phyloP scores from a whole-genome alignment of 2,329 filamentous ascomycete species.

The Microsporum audouinii region DNA sequence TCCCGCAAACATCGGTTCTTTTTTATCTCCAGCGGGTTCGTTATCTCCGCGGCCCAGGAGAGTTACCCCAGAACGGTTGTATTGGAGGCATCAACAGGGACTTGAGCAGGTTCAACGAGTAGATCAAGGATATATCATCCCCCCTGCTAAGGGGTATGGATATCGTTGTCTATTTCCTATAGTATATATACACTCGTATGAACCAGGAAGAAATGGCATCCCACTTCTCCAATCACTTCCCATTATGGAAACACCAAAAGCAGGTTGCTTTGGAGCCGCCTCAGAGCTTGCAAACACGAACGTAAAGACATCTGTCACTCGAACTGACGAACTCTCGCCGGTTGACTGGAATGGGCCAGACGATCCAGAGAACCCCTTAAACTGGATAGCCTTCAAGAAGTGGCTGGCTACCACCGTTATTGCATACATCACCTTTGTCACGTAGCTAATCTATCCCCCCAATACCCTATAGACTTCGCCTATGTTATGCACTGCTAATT shows the following conservation, averaged over 20 bases:
- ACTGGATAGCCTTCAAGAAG: constrained; percentile 44
- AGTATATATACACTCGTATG: too few relatives aligned
- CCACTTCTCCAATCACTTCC: not conserved
- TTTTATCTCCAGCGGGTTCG: too few relatives aligned
- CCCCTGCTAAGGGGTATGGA: too few relatives aligned
- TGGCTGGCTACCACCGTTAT: constrained; percentile 26
- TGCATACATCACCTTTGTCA: constrained; percentile 39
- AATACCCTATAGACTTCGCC: not conserved
- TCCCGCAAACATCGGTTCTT: too few relatives aligned
- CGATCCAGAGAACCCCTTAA: constrained; percentile 49
- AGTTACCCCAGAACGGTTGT: too few relatives aligned
- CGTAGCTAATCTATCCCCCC: constrained; percentile 25
- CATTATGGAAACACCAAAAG: not conserved
- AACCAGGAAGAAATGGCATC: too few relatives aligned
- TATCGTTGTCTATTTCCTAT: too few relatives aligned
- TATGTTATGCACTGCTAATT: constrained; percentile 6
- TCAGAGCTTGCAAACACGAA: not conserved
- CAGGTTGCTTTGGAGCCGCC: not conserved
- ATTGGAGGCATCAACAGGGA: too few relatives aligned
- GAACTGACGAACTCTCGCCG: constrained; percentile 16
- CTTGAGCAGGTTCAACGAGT: too few relatives aligned
- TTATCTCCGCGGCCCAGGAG: too few relatives aligned
- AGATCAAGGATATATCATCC: too few relatives aligned
- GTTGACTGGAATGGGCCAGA: constrained; percentile 50
- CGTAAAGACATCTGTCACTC: not conserved